These are phyloP conservation scores for Trypanosoma caninum DNA, from an alignment of 208 protist genomes.

Conservation along the genomic window DNA sequence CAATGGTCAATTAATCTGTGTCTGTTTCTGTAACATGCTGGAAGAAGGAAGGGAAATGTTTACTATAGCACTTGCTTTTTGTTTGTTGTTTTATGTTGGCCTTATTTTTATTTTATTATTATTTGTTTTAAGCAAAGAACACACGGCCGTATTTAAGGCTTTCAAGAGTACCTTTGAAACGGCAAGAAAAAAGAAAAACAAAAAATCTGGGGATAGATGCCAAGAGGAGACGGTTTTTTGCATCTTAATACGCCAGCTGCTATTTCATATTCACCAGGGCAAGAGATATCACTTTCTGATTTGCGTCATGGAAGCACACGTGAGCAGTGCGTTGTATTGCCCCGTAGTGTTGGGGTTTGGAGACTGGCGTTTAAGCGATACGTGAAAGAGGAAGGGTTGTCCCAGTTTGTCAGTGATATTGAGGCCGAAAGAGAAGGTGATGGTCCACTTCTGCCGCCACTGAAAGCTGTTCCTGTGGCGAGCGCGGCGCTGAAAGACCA, in stretches of 20 bases:
- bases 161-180: not conserved
- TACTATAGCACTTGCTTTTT: too few species aligned
- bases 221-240: slow-evolving; percentile 75
- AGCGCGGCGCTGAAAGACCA: too few species aligned
- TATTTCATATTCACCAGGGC: slow-evolving; percentile 69
- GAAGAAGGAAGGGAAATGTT: too few species aligned
- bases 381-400: slow-evolving; percentile 42
- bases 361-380: slow-evolving; percentile 47
- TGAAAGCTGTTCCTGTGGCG: slow-evolving; percentile 2
- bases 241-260: slow-evolving; percentile 82
- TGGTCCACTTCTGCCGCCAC: slow-evolving; percentile 50
- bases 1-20: too few species aligned
- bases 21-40: too few species aligned
- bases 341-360: slow-evolving; percentile 47
- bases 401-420: slow-evolving; percentile 52
- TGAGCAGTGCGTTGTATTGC: slow-evolving; percentile 70
- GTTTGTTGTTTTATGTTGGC: too few species aligned
- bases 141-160: too few species aligned
- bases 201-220: slow-evolving; percentile 1
- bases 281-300: slow-evolving; percentile 58
- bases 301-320: slow-evolving; percentile 42
- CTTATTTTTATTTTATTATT: too few species aligned
- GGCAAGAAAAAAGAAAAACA: not conserved
- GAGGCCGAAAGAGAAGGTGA: slow-evolving; percentile 59
- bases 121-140: too few species aligned